Evolutionary conservation across 441 rosid species (phyloP), one percentile per base, ranked within the genome.

Genomic region (Rhodomyrtus psidioides): DNA sequence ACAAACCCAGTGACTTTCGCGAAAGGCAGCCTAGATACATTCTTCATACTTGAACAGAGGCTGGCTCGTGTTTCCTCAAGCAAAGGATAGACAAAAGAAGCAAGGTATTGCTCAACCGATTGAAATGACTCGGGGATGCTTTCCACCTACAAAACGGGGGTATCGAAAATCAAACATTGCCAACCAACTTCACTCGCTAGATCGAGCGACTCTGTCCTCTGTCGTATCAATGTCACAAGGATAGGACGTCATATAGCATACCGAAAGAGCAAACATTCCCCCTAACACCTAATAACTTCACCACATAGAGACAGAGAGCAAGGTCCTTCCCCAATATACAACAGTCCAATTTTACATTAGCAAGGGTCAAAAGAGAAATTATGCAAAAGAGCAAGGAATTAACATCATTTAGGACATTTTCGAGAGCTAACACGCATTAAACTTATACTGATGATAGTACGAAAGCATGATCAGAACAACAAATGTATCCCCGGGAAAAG

Each of bases 61-160:
- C 59, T 57, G 1, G 90, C 89, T 54, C 95, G 83, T 16, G 94
- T 89, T 87, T 93, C 94, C 65, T 93, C 95, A 85, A 90, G 59
- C 46, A 93, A 88, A 14, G 95, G 93, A 54, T n/a, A 59, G 21
- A 55, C 23, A 89, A 83, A 93, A 0, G 92, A 88, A 21, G 55
- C 27, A 30, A 90, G 86, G 87, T 91, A 93, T 21, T 88, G 91
- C 8, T 24, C 12, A 8, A 70, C 87, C 2, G 94, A 92, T 26
- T 65, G 39, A 88, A 92, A 93, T 10, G 89, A 28, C 21, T 76
- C 82, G 2, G 93, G 92, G 87, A 93, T 92, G 81, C 24, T 87
- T 14, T 85, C 83, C 84, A 92, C 91, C 94, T 92, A 83, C 21
- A 83, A 84, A 19, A 30, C 15, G 5, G 8, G 79, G 10, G 79